phyloP scores from a whole-genome alignment of 139 green algal genomes.

The Chlorella sp. region DNA sequence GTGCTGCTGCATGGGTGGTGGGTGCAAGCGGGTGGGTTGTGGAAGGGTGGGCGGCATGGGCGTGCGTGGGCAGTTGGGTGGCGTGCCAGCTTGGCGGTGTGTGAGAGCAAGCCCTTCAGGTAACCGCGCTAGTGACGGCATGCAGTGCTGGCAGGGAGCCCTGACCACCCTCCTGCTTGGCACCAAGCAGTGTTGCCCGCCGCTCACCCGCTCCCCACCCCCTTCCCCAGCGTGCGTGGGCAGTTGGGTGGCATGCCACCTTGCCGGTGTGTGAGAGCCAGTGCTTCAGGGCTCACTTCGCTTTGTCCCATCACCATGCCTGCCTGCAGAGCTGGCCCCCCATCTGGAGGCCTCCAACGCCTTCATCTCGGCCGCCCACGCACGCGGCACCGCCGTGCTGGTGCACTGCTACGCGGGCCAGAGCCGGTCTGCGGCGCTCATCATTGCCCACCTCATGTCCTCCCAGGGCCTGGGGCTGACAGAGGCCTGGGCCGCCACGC shows the following conservation, averaged over 20 bases:
- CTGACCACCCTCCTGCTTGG: too few species aligned
- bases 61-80: background rate
- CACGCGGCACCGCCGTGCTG: constrained; percentile 62
- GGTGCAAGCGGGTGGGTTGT: background rate
- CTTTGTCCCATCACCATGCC: too few species aligned
- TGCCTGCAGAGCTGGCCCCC: constrained; percentile 13
- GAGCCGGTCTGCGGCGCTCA: constrained; percentile 80
- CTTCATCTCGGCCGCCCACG: constrained; percentile 68
- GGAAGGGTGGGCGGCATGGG: too few species aligned
- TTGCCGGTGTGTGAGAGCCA: too few species aligned
- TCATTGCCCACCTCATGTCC: constrained; percentile 46
- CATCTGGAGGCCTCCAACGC: constrained; percentile 18
- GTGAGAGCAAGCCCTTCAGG: background rate
- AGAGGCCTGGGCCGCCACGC: constrained; percentile 62
- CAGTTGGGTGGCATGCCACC: too few species aligned
- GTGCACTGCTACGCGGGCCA: constrained; percentile 94
- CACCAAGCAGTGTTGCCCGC: too few species aligned
- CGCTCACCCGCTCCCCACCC: background rate
- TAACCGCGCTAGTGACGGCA: background rate
- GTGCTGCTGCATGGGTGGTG: too few species aligned
- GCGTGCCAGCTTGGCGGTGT: background rate
- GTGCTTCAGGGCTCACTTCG: too few species aligned
- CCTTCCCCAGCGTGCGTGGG: too few species aligned
- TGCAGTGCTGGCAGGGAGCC: too few species aligned
- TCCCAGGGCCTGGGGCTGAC: constrained; percentile 10